Base-by-base conservation (phyloP, 306 rosid species). In the Alnus glutinosa region DNA sequence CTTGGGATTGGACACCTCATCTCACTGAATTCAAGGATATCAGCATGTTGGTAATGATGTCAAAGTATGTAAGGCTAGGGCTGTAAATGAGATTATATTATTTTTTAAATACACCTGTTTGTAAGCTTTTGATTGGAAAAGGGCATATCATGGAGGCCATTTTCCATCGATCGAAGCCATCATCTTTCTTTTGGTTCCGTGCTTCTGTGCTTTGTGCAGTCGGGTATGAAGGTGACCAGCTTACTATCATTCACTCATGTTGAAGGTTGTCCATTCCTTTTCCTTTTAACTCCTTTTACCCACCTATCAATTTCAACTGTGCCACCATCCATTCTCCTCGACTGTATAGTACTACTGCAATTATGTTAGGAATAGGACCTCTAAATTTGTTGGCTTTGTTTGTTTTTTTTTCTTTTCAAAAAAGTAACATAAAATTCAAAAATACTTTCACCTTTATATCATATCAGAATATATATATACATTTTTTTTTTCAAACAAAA, bases 191-290 rank as follows among this genome's bases (percentile, higher is more conserved):
- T 83, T 82, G 87, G 78, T 42, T 85, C 64, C 85, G 75, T 72
- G 84, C 30, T 78, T 62, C 42, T 87, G 92, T 90, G 97, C 91
- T 93, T 77, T 88, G 94, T 88, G 92, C 94, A 83, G 92, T 88
- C 87, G 71, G 85, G 59, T 42, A 4, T 67, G 32, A 39, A 36
- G 87, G 70, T 44, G 75, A 83, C 61, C 28, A 23, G 28, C 39
- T 52, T 71, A 52, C 51, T 30, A 30, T 73, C 58, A 66, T 80
- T 74, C 30, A n/a, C 47, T 69, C 79, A 68, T 78, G 59, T 77
- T 50, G 4, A 66, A 16, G 58, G 23, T 28, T 7, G 3, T 36
- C 16, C 51, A 9, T 42, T 67, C 72, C 6, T 39, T 67, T 28
- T 59, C 66, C 34, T 23, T 59, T 59, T 28, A n/a, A 19, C 4